Conservation (phyloP, 2,329 filamentous ascomycete genomes). For the Byssoonygena ceratinophila region DNA sequence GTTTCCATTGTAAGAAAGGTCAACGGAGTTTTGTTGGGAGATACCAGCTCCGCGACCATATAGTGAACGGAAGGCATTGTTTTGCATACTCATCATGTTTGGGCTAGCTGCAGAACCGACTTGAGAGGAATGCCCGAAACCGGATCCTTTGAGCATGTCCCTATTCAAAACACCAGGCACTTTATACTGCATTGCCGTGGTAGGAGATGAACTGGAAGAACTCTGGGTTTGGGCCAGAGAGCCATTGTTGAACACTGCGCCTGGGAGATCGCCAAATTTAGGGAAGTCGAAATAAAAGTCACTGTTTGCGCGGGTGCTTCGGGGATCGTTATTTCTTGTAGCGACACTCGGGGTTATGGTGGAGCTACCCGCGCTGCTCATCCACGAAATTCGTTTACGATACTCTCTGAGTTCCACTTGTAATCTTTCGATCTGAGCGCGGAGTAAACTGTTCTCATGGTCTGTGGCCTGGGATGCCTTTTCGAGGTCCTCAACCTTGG, state of each 20-base stretch:
- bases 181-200: conserved; percentile 4
- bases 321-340: conserved; percentile 37
- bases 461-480: conserved; percentile 73
- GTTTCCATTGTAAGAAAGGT: background rate
- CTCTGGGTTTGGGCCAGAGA: conserved; percentile 25
- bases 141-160: conserved; percentile 11
- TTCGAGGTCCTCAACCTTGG: conserved; percentile 55
- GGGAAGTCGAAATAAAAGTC: conserved; percentile 96
- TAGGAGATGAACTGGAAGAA: background rate
- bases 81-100: background rate
- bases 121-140: conserved; percentile 25
- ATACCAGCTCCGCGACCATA: background rate
- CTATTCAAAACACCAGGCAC: conserved; percentile 9
- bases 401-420: conserved; percentile 80
- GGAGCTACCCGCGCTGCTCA: conserved; percentile 38
- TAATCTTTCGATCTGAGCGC: conserved; percentile 79
- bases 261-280: conserved; percentile 69
- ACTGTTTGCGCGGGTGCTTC: conserved; percentile 46
- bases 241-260: conserved; percentile 43
- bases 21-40: background rate
- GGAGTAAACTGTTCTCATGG: conserved; percentile 73
- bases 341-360: conserved; percentile 38
- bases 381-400: conserved; percentile 67
- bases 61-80: background rate
- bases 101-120: background rate